These are phyloP conservation scores for Pisolithus thermaeus DNA, from an alignment of 1,284 basidiomycete species.

Conservation along the genomic window DNA sequence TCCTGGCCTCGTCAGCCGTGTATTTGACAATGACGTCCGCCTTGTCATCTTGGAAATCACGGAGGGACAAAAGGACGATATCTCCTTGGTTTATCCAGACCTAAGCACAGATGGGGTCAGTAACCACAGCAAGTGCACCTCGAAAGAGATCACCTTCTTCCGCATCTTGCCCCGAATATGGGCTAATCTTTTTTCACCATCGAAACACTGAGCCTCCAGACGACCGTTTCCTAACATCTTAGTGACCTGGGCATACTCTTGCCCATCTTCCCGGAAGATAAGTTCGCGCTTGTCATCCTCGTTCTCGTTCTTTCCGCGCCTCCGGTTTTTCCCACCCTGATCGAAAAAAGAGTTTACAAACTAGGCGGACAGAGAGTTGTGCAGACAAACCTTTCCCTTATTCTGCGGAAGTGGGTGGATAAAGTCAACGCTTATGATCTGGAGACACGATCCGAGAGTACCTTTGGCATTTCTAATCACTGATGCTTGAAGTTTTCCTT, in stretches of 20 bases:
- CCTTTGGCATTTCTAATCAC: slow-evolving; percentile 50
- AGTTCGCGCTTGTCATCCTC: slow-evolving; percentile 98
- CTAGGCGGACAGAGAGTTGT: slow-evolving; percentile 3
- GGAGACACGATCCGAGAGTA: slow-evolving; percentile 18
- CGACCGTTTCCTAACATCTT: slow-evolving; percentile 99
- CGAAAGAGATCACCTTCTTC: slow-evolving; percentile 76
- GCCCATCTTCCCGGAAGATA: slow-evolving; percentile 98
- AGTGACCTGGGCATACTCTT: slow-evolving; percentile 97
- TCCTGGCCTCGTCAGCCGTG: slow-evolving; percentile 91
- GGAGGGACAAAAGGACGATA: slow-evolving; percentile 92
- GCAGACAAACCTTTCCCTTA: slow-evolving; percentile 66
- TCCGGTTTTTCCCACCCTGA: slow-evolving; percentile 98
- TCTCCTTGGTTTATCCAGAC: slow-evolving; percentile 99
- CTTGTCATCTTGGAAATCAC: slow-evolving; percentile 99
- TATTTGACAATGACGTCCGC: slow-evolving; percentile 99
- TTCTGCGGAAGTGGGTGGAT: slow-evolving; percentile 42
- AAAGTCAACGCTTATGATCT: slow-evolving; percentile 4
- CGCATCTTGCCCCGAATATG: slow-evolving; percentile 99
- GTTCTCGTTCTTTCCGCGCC: slow-evolving; percentile 99
- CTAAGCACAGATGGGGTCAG: slow-evolving; percentile 36
- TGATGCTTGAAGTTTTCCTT: not conserved
- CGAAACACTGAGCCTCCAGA: slow-evolving; percentile 95
- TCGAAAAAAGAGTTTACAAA: slow-evolving; percentile 7
- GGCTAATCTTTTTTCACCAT: slow-evolving; percentile 95
- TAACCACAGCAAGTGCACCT: not conserved